Evolutionary conservation across 2,329 filamentous ascomycete species (phyloP), one percentile per base, ranked within the genome.

Genomic region (Aspergillus sp.): DNA sequence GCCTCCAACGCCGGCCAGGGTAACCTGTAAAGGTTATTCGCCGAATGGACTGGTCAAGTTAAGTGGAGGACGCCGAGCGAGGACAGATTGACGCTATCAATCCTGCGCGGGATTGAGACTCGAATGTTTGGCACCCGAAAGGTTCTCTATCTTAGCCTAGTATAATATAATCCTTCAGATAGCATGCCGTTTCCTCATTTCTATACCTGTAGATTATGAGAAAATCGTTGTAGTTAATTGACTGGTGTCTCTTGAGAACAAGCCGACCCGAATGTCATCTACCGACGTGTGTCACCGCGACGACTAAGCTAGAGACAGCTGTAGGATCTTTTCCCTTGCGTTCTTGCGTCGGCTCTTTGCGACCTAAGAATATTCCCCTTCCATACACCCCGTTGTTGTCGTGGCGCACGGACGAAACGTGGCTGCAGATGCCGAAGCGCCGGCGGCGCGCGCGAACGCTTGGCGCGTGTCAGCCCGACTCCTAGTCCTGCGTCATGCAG

Each of bases 1-100:
- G 69, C 76, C 55, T 74, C 67, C 59, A 76, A 72, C 39, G 80
- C 81, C 64, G 82, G 82, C 36, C 36, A 42, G 36, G 36, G 36
- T 4, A 42, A 42, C 36, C 36, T 42, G 36, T 42, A 42, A 42
- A 9, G 12, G 12, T 6, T n/a, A 9, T 11, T 11, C 32, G 5
- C 32, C 11, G 10, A 36, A 14, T 9, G 26, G 6, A 29, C 3
- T 29, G 7, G 2, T 36, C 32, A 14, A 36, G 2, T 36, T 6
- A 14, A 14, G 12, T 14, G 32, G 36, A 42, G 16, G 36, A 42
- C 36, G 16, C 6, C 2, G 16, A 16, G 16, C 36, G 16, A 42
- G 36, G 36, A n/a, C 36, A 42, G 14, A 42, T n/a, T n/a, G 2
- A 42, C 36, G 36, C 2, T 16, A 42, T 16, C 6, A n/a, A 16